Evolutionary conservation across 495 filamentous ascomycete genomes (phyloP), one percentile per base, ranked within the genome.

Genomic region (Xylaria sp.): DNA sequence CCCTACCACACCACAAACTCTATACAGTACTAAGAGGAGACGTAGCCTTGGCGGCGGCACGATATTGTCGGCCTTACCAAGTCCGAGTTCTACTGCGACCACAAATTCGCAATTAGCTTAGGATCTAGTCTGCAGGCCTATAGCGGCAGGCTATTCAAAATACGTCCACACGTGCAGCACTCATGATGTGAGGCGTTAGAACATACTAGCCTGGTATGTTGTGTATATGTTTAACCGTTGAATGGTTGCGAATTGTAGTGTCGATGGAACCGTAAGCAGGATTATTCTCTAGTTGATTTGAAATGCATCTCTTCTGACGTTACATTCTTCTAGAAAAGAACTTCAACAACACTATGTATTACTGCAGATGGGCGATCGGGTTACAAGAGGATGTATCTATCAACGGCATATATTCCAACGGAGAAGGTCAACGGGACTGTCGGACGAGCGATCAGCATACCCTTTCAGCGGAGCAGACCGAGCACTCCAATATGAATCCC

Each of bases 351-450:
- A 24, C 15, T n/a, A 26, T 37, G n/a, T 33, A 43, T 53, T 37
- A 37, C 29, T 43, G 46, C 24, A 44, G 66, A 68, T 59, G 44
- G 40, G 52, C 14, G 24, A 46, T 29, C 24, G 37, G 40, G 3
- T 68, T 1, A 15, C 12, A 21, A 59, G 35, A 46, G 52, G 6
- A n/a, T n/a, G 35, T 26, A 29, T 31, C 19, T 8, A 6, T 59
- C 40, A 12, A 31, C 33, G 52, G 50, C 37, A 44, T n/a, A 24
- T 59, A 58, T 19, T 46, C 50, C 14, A 59, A 68, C 50, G 50
- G 66, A 52, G 52, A 58, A 68, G 52, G 52, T 58, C 66, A 58
- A 57, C 9, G 37, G 21, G 5, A 33, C n/a, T 37, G 6, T 59
- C 52, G 40, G 66, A 58, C 17, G 15, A 35, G 52, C n/a, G 21